phyloP scores from a whole-genome alignment of 1,284 basidiomycete genomes.

The Pseudozyma thailandica region DNA sequence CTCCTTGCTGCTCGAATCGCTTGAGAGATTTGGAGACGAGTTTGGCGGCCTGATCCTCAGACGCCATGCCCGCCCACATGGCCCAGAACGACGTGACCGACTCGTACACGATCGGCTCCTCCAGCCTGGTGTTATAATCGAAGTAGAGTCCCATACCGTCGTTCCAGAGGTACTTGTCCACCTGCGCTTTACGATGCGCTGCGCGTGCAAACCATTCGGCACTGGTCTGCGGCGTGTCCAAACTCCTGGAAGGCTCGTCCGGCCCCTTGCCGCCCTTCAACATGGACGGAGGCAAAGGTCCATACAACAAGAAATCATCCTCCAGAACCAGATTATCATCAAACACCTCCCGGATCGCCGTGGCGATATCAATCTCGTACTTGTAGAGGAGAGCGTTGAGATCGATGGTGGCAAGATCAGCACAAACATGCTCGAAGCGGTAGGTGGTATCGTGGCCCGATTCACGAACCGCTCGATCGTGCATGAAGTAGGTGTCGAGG shows the following conservation, averaged over 20 bases:
- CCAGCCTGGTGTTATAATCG: conserved; percentile 91
- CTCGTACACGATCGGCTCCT: conserved; percentile 92
- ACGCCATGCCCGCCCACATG: conserved; percentile 95
- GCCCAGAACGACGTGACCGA: conserved; percentile 95
- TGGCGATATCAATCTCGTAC: conserved; percentile 68
- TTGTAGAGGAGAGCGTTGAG: conserved; percentile 86
- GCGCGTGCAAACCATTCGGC: conserved; percentile 66
- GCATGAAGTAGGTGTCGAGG: conserved; percentile 96
- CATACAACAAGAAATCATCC: conserved; percentile 77
- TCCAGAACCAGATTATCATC: conserved; percentile 89
- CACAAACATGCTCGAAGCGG: conserved; percentile 90
- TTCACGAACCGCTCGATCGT: conserved; percentile 88
- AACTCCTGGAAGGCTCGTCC: conserved; percentile 74
- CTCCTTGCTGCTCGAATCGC: conserved; percentile 95
- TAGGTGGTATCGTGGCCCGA: conserved; percentile 95
- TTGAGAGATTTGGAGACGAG: conserved; percentile 87
- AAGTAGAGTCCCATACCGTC: conserved; percentile 93
- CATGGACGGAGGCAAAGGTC: conserved; percentile 49
- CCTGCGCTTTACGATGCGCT: conserved; percentile 72
- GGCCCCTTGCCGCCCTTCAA: conserved; percentile 39
- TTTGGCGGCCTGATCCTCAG: conserved; percentile 90
- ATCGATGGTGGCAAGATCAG: conserved; percentile 95
- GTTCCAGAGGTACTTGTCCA: conserved; percentile 96
- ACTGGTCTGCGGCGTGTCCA: conserved; percentile 67
- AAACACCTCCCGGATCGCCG: conserved; percentile 90